Percentiles rank a stretch among this genome's conserved stretches.
Conservation (phyloP, 169 alveolate genomes). For the Eimeria sp. region DNA sequence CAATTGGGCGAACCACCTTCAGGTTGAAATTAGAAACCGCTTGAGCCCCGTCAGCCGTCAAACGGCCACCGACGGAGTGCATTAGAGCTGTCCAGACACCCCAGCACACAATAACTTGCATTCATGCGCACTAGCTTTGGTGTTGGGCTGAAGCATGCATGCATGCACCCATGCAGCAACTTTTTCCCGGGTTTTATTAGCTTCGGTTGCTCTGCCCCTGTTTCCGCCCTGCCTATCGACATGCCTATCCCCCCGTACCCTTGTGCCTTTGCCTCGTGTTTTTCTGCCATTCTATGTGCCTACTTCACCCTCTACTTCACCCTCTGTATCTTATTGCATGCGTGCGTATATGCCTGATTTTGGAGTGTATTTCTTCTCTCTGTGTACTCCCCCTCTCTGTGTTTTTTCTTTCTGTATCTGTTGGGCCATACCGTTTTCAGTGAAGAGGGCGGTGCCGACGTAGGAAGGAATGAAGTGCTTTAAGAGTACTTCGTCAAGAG, state of each 20-base stretch:
- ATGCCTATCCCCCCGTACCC: neutral
- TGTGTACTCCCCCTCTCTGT: neutral
- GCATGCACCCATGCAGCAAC: neutral
- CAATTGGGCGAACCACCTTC: neutral
- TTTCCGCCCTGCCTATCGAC: neutral
- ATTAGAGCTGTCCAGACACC: slow-evolving; percentile 16
- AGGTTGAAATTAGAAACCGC: neutral
- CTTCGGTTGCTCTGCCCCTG: neutral
- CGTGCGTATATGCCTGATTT: neutral
- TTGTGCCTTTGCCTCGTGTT: neutral
- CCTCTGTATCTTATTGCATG: neutral
- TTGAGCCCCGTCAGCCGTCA: slow-evolving; percentile 20
- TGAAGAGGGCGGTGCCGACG: slow-evolving; percentile 31
- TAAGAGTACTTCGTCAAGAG: slow-evolving; percentile 20
- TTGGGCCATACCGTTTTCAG: neutral
- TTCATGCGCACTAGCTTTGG: neutral
- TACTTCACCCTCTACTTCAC: neutral
- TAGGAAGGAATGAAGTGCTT: slow-evolving; percentile 42
- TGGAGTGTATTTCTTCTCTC: neutral
- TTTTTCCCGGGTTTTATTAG: neutral
- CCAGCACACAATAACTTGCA: neutral
- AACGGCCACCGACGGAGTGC: slow-evolving; percentile 18
- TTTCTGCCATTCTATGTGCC: neutral
- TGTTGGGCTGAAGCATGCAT: neutral
- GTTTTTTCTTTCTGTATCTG: neutral